Percentiles rank a stretch among this genome's conserved stretches.
Conservation (phyloP, 129 eudicot genomes). For the Tanacetum coccineum region DNA sequence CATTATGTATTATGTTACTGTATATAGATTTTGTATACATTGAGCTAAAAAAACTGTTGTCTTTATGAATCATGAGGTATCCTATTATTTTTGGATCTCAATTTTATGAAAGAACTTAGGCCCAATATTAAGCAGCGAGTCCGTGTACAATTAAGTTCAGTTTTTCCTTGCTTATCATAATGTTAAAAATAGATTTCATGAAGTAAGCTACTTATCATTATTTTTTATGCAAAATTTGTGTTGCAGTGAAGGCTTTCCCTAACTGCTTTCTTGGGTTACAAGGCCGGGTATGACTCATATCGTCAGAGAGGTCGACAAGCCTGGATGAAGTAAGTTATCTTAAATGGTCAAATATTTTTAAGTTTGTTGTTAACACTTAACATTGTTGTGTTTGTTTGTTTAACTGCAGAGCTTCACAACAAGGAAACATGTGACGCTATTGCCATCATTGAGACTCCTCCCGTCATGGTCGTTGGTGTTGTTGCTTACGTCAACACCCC, state of each 20-base stretch:
- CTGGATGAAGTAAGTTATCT: conserved; percentile 40
- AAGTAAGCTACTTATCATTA: background rate
- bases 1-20: too few relatives aligned
- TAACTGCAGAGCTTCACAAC: conserved; percentile 61
- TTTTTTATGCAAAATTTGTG: background rate
- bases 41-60: too few relatives aligned
- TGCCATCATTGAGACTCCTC: conserved; percentile 71
- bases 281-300: conserved; percentile 53
- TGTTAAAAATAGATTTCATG: background rate
- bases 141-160: too few relatives aligned
- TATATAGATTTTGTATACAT: too few relatives aligned
- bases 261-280: conserved; percentile 50
- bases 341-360: background rate
- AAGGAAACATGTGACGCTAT: conserved; percentile 76
- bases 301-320: conserved; percentile 52
- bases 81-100: too few relatives aligned
- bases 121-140: too few relatives aligned
- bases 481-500: conserved; percentile 67
- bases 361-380: background rate
- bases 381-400: background rate
- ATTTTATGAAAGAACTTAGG: too few relatives aligned
- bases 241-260: conserved; percentile 50
- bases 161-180: too few relatives aligned
- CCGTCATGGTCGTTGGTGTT: conserved; percentile 70
- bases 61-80: too few relatives aligned